A percentile compares a stretch with the other conserved stretches of the same genome.
These are phyloP conservation scores for Populus ilicifolia DNA, from an alignment of 345 rosid genomes.

Conservation along the genomic window DNA sequence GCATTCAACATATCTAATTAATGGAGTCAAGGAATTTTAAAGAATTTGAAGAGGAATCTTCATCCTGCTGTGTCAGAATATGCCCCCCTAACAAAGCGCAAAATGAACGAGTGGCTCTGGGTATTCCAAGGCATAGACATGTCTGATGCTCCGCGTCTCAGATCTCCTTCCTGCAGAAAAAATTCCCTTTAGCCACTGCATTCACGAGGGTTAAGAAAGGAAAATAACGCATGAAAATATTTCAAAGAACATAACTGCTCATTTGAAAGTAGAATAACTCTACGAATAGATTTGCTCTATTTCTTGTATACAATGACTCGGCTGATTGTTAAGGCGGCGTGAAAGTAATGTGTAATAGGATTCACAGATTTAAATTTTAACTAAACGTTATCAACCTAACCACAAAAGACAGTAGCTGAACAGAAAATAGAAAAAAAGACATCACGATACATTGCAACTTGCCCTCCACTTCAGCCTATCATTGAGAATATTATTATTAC, in stretches of 20 bases:
- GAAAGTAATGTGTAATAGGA: neutral
- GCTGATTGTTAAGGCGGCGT: neutral
- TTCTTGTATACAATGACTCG: neutral
- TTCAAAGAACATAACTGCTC: neutral
- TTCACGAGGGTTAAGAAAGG: slow-evolving; percentile 4
- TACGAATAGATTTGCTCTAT: neutral
- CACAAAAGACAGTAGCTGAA: too few relatives aligned
- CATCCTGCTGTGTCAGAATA: slow-evolving; percentile 72
- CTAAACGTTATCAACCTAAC: too few relatives aligned
- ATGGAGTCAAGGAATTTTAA: too few relatives aligned
- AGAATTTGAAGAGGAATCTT: neutral
- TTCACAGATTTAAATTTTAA: too few relatives aligned
- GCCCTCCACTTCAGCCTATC: too few relatives aligned
- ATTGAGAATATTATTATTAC: too few relatives aligned
- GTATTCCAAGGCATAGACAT: slow-evolving; percentile 69
- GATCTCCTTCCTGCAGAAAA: slow-evolving; percentile 74
- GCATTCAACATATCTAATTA: too few relatives aligned
- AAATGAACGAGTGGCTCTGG: slow-evolving; percentile 84
- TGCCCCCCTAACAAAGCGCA: slow-evolving; percentile 66
- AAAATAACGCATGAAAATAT: neutral
- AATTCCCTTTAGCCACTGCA: slow-evolving; percentile 73
- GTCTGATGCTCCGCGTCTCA: slow-evolving; percentile 44
- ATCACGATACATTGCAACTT: too few relatives aligned
- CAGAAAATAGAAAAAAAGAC: too few relatives aligned
- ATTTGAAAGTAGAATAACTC: neutral